Evolutionary conservation across 495 filamentous ascomycete species (phyloP).

Genomic region (Daldinia caldariorum): DNA sequence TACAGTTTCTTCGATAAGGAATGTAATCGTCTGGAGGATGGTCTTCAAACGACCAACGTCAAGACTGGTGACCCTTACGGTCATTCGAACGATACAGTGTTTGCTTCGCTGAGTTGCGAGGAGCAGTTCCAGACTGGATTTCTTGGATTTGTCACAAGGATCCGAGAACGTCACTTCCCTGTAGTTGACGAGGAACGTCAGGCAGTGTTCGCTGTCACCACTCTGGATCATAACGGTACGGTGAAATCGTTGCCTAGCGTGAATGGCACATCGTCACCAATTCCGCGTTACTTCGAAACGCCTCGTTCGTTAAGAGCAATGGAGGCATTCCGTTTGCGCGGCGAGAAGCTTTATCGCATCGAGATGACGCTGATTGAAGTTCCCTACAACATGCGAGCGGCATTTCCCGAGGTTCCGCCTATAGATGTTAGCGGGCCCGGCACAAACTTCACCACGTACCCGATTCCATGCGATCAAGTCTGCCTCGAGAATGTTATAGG

Average conservation of each 20-base stretch:
- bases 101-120: conserved; percentile 39
- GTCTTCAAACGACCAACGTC: conserved; percentile 39
- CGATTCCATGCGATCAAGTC: conserved; percentile 34
- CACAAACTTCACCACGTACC: conserved; percentile 28
- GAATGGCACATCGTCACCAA: conserved; percentile 43
- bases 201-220: conserved; percentile 39
- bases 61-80: conserved; percentile 40
- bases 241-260: conserved; percentile 38
- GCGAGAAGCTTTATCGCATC: conserved; percentile 44
- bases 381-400: conserved; percentile 40
- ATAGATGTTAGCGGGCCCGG: conserved; percentile 30
- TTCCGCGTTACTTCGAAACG: conserved; percentile 43
- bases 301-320: conserved; percentile 40
- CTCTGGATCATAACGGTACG: conserved; percentile 46
- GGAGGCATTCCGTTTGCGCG: conserved; percentile 40
- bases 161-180: conserved; percentile 41
- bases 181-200: conserved; percentile 45
- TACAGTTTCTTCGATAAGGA: conserved; percentile 44
- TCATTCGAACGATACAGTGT: conserved; percentile 43
- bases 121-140: conserved; percentile 46
- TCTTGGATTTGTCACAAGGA: conserved; percentile 43
- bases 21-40: conserved; percentile 44
- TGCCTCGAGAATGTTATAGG: conserved; percentile 43
- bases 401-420: conserved; percentile 25
- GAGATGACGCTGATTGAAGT: conserved; percentile 44